A percentile compares a stretch with the other conserved stretches of the same genome.
Conservation (phyloP, 257 asterid genomes). For the Knoxia roxburghii region DNA sequence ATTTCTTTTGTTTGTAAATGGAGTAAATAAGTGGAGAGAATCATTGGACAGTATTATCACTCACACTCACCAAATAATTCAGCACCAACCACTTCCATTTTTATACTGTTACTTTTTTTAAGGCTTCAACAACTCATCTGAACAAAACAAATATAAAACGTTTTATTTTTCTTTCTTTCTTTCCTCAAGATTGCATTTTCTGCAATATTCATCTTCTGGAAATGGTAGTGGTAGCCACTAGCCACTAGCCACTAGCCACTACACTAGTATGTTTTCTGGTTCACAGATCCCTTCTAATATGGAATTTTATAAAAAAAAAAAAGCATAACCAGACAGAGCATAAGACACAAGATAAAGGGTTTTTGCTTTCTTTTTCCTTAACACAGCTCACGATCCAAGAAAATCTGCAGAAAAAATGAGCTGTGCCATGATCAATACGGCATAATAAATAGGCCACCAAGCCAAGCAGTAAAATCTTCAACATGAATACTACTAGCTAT, state of each 20-base stretch:
- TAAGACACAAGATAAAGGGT: not conserved
- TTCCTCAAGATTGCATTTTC: no score
- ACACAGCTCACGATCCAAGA: not conserved
- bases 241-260: no score
- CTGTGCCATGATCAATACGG: conserved; percentile 6
- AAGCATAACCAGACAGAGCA: not conserved
- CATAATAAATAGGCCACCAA: conserved; percentile 1
- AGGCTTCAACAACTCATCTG: no score
- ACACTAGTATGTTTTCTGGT: no score
- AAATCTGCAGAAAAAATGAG: not conserved
- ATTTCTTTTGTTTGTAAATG: no score
- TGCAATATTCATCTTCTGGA: no score
- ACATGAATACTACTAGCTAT: not conserved
- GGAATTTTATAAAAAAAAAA: no score
- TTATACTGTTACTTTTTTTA: not conserved
- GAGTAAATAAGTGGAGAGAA: not conserved
- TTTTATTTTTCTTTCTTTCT: no score
- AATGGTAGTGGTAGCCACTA: no score
- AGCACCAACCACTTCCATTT: not conserved
- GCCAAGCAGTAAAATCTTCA: not conserved
- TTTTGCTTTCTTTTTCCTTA: not conserved
- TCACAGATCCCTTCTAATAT: no score
- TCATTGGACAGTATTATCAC: not conserved
- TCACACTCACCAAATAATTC: not conserved
- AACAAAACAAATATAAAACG: no score